Evolutionary conservation across 2,329 filamentous ascomycete species (phyloP).

Genomic region (Phialophora tarda): DNA sequence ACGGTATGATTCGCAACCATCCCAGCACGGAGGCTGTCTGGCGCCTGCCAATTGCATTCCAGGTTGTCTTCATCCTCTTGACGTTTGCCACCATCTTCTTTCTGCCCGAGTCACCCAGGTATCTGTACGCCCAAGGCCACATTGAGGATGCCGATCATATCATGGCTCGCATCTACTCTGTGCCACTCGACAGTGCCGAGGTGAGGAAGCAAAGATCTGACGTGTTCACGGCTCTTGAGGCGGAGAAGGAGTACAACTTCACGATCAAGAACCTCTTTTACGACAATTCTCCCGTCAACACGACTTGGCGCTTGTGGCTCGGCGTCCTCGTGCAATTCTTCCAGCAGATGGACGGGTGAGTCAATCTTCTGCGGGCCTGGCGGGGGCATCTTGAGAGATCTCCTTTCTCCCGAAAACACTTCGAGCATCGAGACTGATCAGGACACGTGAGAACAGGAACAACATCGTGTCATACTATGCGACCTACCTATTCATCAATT

Average conservation of each 20-base stretch:
- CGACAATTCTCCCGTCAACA: slow-evolving; percentile 27
- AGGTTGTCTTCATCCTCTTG: slow-evolving; percentile 52
- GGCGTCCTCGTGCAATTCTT: slow-evolving; percentile 30
- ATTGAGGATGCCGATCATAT: slow-evolving; percentile 28
- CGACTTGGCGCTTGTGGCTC: slow-evolving; percentile 32
- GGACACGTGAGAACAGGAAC: slow-evolving; percentile 15
- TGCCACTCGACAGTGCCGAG: slow-evolving; percentile 20
- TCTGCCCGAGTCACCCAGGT: slow-evolving; percentile 47
- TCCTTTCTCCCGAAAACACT: background rate
- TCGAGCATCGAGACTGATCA: background rate
- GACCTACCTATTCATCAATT: slow-evolving; percentile 38
- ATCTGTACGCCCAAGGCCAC: slow-evolving; percentile 26
- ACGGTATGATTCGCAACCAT: slow-evolving; percentile 27
- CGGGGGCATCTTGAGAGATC: background rate
- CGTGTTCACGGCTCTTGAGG: slow-evolving; percentile 28
- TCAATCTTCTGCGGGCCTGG: background rate
- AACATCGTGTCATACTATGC: slow-evolving; percentile 35
- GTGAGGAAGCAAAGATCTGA: slow-evolving; percentile 26
- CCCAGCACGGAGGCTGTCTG: slow-evolving; percentile 35
- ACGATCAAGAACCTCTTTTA: slow-evolving; percentile 29
- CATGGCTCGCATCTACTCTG: slow-evolving; percentile 31
- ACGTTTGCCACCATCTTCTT: slow-evolving; percentile 45
- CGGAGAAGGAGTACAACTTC: slow-evolving; percentile 32
- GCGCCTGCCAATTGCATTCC: slow-evolving; percentile 57
- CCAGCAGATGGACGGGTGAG: slow-evolving; percentile 31